These are phyloP conservation scores for Arachnopeziza araneosa DNA, from an alignment of 2,329 filamentous ascomycete genomes.

Conservation along the genomic window DNA sequence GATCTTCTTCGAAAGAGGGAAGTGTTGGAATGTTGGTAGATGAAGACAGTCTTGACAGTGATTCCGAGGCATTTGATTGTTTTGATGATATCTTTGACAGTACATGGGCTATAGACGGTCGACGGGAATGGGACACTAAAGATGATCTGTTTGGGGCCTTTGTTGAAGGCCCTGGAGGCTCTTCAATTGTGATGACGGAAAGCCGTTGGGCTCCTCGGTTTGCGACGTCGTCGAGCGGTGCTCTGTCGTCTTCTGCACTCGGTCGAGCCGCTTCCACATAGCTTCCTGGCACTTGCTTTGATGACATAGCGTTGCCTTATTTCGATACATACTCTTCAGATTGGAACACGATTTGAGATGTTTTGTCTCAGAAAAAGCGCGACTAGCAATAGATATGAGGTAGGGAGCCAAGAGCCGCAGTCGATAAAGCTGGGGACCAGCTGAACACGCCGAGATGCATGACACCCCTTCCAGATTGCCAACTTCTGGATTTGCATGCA, in stretches of 20 bases:
- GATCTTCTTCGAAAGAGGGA: neutral
- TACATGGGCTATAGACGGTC: slow-evolving; percentile 1
- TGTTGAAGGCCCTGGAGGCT: neutral
- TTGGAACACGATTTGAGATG: neutral
- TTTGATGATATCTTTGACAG: neutral
- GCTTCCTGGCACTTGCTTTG: neutral
- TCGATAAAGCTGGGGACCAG: neutral
- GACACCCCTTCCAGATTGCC: neutral
- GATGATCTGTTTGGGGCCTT: neutral
- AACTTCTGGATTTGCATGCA: too few species aligned
- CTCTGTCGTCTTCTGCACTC: neutral
- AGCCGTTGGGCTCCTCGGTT: neutral
- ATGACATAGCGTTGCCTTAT: neutral
- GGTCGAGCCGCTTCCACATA: neutral
- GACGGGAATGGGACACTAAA: neutral
- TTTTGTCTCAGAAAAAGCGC: neutral
- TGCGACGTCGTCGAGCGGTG: neutral
- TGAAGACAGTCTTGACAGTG: neutral
- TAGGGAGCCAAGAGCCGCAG: neutral
- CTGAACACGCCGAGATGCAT: neutral
- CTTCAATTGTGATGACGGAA: neutral
- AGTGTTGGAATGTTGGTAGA: neutral
- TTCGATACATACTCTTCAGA: neutral
- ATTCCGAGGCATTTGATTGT: neutral
- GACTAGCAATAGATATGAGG: neutral